Percentiles rank a stretch among this genome's conserved stretches.
Conservation (phyloP, 768 basidiomycete genomes). For the Cystoderma amianthinum region DNA sequence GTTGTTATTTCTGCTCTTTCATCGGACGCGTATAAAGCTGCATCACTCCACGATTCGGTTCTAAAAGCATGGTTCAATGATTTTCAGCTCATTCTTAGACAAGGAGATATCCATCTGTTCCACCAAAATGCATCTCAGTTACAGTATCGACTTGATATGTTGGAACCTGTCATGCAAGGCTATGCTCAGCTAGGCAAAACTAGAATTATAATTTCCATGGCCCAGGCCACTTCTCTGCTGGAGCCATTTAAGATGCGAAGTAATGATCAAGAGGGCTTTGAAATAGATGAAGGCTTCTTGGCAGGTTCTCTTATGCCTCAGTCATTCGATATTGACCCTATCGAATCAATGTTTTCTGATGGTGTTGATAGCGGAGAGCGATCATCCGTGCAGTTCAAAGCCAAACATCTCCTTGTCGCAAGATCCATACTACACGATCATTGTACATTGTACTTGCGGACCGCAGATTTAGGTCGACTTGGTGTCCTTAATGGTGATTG, state of each 20-base stretch:
- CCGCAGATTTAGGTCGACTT: constrained; percentile 55
- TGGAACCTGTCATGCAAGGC: constrained; percentile 75
- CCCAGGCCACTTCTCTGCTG: constrained; percentile 9
- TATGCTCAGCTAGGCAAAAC: constrained; percentile 40
- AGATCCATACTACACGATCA: constrained; percentile 35
- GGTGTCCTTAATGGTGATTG: constrained; percentile 74
- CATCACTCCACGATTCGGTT: constrained; percentile 19
- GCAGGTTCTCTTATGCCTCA: constrained; percentile 38
- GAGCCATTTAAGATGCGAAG: constrained; percentile 6
- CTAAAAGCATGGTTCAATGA: constrained; percentile 39
- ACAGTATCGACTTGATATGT: constrained; percentile 46
- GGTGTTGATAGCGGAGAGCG: constrained; percentile 6
- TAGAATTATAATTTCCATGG: constrained; percentile 40
- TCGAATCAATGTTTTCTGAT: constrained; percentile 5
- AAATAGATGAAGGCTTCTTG: constrained; percentile 71
- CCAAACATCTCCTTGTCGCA: constrained; percentile 22
- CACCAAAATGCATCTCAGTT: constrained; percentile 11
- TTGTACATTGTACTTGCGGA: constrained; percentile 52
- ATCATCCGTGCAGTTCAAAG: constrained; percentile 13
- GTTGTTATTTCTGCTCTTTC: constrained; percentile 48
- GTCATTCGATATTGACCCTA: constrained; percentile 11
- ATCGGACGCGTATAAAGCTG: constrained; percentile 37
- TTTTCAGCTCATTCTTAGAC: constrained; percentile 40
- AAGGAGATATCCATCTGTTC: constrained; percentile 26
- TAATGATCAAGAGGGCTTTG: constrained; percentile 36